Percentiles rank a stretch among this genome's conserved stretches.
phyloP scores from a whole-genome alignment of 371 early-diverging fungal species.

The Apophysomyces elegans region DNA sequence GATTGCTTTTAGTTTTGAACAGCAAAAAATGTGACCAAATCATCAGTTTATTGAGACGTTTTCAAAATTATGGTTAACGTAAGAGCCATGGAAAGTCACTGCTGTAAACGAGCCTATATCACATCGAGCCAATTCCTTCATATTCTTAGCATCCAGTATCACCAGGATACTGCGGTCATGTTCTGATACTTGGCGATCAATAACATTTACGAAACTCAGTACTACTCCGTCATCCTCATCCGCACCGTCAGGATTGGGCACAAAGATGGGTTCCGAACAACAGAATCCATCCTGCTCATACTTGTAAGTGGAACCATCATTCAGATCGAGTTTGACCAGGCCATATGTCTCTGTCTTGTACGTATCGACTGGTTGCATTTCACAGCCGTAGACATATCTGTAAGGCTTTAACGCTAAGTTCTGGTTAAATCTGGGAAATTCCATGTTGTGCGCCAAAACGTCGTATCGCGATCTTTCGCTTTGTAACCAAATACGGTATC shows the following conservation, averaged over 20 bases:
- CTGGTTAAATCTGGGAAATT: conserved; percentile 49
- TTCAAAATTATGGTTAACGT: conserved; percentile 40
- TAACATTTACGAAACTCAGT: conserved; percentile 48
- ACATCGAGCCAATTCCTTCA: conserved; percentile 58
- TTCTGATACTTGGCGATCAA: conserved; percentile 30
- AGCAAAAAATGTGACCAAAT: neutral
- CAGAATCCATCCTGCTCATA: conserved; percentile 37
- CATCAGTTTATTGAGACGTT: conserved; percentile 33
- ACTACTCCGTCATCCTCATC: conserved; percentile 71
- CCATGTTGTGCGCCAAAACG: conserved; percentile 44
- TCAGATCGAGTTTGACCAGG: conserved; percentile 52
- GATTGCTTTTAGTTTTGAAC: too few species aligned
- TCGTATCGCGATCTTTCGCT: conserved; percentile 20
- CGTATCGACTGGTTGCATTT: conserved; percentile 29
- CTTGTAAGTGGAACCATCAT: conserved; percentile 18
- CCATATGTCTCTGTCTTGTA: conserved; percentile 32
- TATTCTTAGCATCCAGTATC: conserved; percentile 55
- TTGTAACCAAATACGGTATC: conserved; percentile 26
- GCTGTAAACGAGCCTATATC: conserved; percentile 52
- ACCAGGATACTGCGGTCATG: conserved; percentile 52
- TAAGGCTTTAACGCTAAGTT: conserved; percentile 20
- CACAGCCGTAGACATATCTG: conserved; percentile 56
- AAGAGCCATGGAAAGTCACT: conserved; percentile 61
- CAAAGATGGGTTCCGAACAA: conserved; percentile 71
- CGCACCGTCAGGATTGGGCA: conserved; percentile 44